Evolutionary conservation across 163 green algal species (phyloP), one percentile per base, ranked within the genome.

Genomic region (Scenedesmus sp.): DNA sequence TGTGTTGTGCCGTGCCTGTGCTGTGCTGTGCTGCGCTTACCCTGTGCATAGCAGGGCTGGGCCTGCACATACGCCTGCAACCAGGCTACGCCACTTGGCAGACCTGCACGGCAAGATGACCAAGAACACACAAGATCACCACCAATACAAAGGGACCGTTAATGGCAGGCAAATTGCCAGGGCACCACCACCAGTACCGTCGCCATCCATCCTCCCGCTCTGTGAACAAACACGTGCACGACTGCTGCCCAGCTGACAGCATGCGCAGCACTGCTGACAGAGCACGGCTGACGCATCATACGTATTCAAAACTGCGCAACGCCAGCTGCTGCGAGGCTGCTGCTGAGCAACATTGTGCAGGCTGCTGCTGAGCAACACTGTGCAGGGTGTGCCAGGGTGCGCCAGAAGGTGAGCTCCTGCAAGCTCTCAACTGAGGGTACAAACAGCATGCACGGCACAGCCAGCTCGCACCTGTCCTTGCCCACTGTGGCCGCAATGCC

Each of bases 11-110:
- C 56, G 16, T n/a, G n/a, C n/a, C n/a, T n/a, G n/a, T n/a, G n/a
- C n/a, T 81, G 76, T 40, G 61, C 61, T 46, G 18, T 79, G 59
- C 30, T 73, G n/a, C 15, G 10, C 90, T 87, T 65, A 96, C 91
- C 96, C 98, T 22, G 97, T 97, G 5, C 99, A 93, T 73, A 98
- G 94, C 33, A 99, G 86, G 2, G 96, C 93, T 3, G 98, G 97
- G 2, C 97, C 98, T 33, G 97, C 97, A 22, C 95, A 85, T 24
- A 92, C 81, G 0, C 97, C 97, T 43, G 97, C 96, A 1, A 97
- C 90, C 49, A 98, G 90, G 1, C 96, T 95, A 9, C 98, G 93
- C 96, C 96, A 99, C 4, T 90, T 90, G 3, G 93, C 85, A 30
- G 97, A 97, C 86, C 96, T 97, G 92, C 83, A 81, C n/a, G 0